Evolutionary conservation across 352 stramenopile genomes (phyloP).

Genomic region (Thalassiosira hispida): DNA sequence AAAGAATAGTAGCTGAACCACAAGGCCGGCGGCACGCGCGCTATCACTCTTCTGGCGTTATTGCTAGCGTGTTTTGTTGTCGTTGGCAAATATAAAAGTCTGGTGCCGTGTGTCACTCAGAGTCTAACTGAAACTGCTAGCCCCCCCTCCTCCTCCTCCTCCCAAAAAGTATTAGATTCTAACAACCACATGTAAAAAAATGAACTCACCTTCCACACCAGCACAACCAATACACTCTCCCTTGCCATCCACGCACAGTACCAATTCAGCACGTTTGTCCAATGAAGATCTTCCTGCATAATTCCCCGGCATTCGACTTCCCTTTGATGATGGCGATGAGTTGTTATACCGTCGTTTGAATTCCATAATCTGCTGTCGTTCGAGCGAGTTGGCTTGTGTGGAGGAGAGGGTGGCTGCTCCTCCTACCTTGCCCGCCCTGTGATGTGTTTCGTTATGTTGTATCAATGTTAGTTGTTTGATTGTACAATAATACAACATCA

Average conservation of each 20-base stretch:
- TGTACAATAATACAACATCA: not conserved
- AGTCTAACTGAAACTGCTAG: no score
- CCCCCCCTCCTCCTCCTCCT: not conserved
- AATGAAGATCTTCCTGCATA: conserved; percentile 28
- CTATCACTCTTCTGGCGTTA: no score
- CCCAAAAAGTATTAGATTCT: not conserved
- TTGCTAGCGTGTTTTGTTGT: no score
- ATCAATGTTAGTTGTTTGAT: not conserved
- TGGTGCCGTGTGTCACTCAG: no score
- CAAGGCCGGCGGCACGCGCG: no score
- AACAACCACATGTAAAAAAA: not conserved
- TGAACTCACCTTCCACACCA: conserved; percentile 65
- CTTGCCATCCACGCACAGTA: conserved; percentile 51
- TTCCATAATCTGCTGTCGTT: conserved; percentile 66
- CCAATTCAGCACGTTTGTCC: conserved; percentile 42
- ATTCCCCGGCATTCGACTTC: conserved; percentile 30
- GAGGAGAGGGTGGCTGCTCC: conserved; percentile 51
- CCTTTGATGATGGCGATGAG: not conserved
- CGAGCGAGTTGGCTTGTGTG: conserved; percentile 55
- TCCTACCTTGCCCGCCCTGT: conserved; percentile 48
- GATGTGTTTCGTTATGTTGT: not conserved
- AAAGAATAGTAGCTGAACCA: no score
- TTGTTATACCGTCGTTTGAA: conserved; percentile 72
- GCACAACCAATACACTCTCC: conserved; percentile 66
- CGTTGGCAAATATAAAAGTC: no score